Percentiles rank a stretch among this genome's conserved stretches.
Conservation (phyloP, 1,284 basidiomycete genomes). For the Naganishia liquefaciens region DNA sequence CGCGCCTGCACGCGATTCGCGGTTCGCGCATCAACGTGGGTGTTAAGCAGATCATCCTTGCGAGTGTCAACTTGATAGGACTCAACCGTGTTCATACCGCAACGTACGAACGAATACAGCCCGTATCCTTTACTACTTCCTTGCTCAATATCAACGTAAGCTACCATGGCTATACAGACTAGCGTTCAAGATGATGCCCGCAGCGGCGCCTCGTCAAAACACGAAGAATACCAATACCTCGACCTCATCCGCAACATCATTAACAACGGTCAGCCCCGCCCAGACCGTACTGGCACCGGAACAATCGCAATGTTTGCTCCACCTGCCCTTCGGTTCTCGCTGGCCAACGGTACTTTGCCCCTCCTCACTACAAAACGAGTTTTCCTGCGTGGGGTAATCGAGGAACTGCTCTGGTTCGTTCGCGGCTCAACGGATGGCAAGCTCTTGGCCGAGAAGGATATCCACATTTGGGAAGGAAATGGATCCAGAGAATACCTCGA, state of each 20-base stretch:
- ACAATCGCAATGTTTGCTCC: conserved; percentile 89
- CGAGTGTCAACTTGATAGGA: too few relatives aligned
- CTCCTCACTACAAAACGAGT: conserved; percentile 94
- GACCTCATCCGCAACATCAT: conserved; percentile 75
- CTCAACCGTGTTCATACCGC: too few relatives aligned
- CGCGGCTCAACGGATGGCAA: conserved; percentile 80
- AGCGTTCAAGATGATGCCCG: background rate
- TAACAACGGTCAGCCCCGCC: conserved; percentile 69
- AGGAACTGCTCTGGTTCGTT: conserved; percentile 93
- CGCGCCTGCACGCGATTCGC: too few relatives aligned
- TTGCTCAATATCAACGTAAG: background rate
- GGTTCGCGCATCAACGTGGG: too few relatives aligned
- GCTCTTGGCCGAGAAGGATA: conserved; percentile 74
- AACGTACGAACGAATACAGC: too few relatives aligned
- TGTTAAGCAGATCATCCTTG: too few relatives aligned
- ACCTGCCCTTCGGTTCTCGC: conserved; percentile 79
- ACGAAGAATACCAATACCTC: conserved; percentile 83
- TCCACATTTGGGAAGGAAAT: conserved; percentile 98
- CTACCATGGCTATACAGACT: conserved; percentile 7
- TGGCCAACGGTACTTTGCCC: conserved; percentile 71
- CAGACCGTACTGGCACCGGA: conserved; percentile 90
- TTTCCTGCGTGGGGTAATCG: conserved; percentile 85
- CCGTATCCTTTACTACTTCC: background rate
- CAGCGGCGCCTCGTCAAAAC: background rate
- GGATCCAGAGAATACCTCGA: conserved; percentile 86